Base-by-base conservation (phyloP, 1,139 yeast species). In the Protomyces inundatus region DNA sequence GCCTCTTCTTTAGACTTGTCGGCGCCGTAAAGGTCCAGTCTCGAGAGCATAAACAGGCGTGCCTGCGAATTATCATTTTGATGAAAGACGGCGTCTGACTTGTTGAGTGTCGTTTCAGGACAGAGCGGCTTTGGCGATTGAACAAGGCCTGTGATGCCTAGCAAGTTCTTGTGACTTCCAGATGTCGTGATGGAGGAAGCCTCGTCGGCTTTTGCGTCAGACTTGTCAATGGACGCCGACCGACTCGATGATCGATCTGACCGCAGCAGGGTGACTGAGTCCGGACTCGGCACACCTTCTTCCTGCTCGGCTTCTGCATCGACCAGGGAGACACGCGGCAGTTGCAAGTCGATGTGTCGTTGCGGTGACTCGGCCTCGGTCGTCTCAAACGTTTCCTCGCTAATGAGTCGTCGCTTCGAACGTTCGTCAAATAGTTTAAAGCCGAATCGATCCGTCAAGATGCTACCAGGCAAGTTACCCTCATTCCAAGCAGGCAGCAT, bases 381-480 rank as follows among this genome's bases (percentile, higher is more conserved):
- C 0, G 16, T 16, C 0, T 42, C 23, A 6, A 42, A 7, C 5
- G 16, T 23, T 10, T 12, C 40, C 34, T 54, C 52, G 32, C 48
- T 40, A 7, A 35, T 45, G 10, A 14, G 54, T 6, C 60, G 50
- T 12, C 53, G 36, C 55, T 48, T 58, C 6, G 60, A 36, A 14
- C 62, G 39, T 30, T 39, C 61, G 60, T 70, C 71, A 63, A 77
- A 77, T 39, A 82, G 36, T 23, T 52, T 75, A 70, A 82, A 82
- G 0, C 86, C 86, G 70, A 79, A 82, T 65, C 81, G 74, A 68
- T 82, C 86, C 6, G 83, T 77, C 42, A 73, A 69, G 7, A 52
- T 39, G 16, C 14, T 55, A 12, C 53, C 39, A 12, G 34, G 62
- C 23, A 64, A 66, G 4, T 74, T 72, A 7, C 73, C 71, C 34